Evolutionary conservation across 1,284 basidiomycete genomes (phyloP), one percentile per base, ranked within the genome.

Genomic region (Microstroma glucosiphilum): DNA sequence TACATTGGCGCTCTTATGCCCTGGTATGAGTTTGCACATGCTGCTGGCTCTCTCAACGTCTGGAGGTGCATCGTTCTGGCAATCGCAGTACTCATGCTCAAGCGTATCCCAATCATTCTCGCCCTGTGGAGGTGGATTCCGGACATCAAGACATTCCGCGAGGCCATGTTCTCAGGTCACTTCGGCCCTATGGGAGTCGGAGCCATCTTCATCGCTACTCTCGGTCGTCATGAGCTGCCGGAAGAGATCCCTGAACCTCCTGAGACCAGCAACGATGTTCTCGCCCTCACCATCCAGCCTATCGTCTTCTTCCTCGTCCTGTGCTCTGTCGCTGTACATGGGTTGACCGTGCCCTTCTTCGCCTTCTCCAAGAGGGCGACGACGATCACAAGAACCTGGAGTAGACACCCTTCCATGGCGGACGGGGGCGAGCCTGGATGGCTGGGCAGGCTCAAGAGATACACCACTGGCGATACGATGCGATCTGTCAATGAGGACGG

Each of bases 1-100:
- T 79, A 79, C 67, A 78, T 79, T 54, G 78, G 78, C 21, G 75
- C 78, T n/a, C 60, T 75, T 11, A 79, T 79, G 57, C 78, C 78
- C 6, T 78, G 74, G 70, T 69, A 70, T 54, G 65, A 68, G 60
- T 78, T 73, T 61, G 71, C 65, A 46, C 63, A 78, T 55, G 67
- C 61, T 23, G 43, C 41, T 6, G 56, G 57, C 56, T 66, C 71
- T 19, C 64, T 79, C 17, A 71, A 63, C 40, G 54, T 76, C 1
- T 77, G 78, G 72, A 62, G 76, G 25, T 68, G 79, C 40, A 68
- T 79, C 58, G 70, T 76, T 4, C 63, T 79, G 9, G 64, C 67
- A 49, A 72, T 79, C 56, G 65, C 66, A 40, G 69, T 77, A 9
- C 63, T 79, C 7, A 64, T 78, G 17, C 65, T 71, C 40, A 76